Conservation (phyloP, 192 early-diverging fungal species). For the Gamsiella multidivaricata region DNA sequence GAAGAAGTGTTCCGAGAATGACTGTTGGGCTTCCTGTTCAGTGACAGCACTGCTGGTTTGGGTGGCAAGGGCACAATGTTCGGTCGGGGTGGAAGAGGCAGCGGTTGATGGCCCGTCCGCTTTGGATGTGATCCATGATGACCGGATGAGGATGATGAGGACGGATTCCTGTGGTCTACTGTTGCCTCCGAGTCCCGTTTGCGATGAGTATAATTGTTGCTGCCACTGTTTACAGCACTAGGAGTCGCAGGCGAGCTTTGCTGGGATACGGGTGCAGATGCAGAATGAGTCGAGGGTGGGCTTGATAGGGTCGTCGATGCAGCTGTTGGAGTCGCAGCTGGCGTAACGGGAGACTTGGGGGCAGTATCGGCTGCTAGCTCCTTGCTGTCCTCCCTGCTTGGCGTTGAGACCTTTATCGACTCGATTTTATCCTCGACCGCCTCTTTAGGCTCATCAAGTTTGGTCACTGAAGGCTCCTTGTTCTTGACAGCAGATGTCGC, state of each 20-base stretch:
- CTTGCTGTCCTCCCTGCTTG: neutral
- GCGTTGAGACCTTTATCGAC: neutral
- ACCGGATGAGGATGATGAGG: neutral
- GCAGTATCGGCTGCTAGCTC: neutral
- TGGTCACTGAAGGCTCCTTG: neutral
- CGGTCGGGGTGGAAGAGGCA: conserved; percentile 40
- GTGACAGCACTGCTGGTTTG: conserved; percentile 8
- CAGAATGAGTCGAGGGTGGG: conserved; percentile 13
- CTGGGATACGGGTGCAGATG: neutral
- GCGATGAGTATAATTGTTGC: conserved; percentile 4
- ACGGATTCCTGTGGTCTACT: conserved; percentile 11
- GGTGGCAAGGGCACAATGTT: conserved; percentile 47
- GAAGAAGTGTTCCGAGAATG: conserved; percentile 27
- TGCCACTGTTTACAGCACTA: neutral
- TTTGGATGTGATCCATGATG: conserved; percentile 19
- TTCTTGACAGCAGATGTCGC: neutral
- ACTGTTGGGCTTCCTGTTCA: conserved; percentile 19
- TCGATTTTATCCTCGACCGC: neutral
- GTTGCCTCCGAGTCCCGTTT: conserved; percentile 17
- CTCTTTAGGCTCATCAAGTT: neutral
- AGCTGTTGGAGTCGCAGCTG: neutral
- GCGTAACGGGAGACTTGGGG: conserved; percentile 17
- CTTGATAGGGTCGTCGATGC: conserved; percentile 1
- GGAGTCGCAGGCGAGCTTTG: conserved; percentile 12
- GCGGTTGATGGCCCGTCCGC: conserved; percentile 23